Conservation (phyloP, 805 yeast genomes). For the Teunomyces stri region DNA sequence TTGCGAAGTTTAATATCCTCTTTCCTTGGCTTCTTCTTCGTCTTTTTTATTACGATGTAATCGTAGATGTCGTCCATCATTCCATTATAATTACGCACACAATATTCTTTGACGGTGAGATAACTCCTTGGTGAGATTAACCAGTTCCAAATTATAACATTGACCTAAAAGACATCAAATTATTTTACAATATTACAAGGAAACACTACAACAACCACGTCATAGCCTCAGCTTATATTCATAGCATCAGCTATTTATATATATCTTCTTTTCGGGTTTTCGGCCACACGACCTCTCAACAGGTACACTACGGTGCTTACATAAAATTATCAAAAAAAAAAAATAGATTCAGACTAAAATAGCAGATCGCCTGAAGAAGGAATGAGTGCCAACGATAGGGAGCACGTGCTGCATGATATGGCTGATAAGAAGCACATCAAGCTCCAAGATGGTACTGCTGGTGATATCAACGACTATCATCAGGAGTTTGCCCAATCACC, state of each 20-base stretch:
- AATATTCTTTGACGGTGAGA: too few relatives aligned
- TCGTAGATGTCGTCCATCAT: conserved; percentile 14
- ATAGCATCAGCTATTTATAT: too few relatives aligned
- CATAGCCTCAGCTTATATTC: too few relatives aligned
- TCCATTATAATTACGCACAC: too few relatives aligned
- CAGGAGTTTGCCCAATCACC: conserved; percentile 8
- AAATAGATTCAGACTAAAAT: background rate
- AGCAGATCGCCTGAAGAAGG: background rate
- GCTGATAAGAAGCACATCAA: background rate
- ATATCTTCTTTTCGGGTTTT: conserved; percentile 6
- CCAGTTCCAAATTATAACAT: too few relatives aligned
- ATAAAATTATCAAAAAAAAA: background rate
- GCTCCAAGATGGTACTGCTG: conserved; percentile 5
- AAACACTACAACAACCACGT: too few relatives aligned
- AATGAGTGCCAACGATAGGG: conserved; percentile 1
- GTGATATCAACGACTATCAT: conserved; percentile 6
- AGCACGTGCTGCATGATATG: background rate
- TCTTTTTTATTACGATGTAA: conserved; percentile 8
- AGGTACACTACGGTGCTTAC: background rate
- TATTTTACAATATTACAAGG: too few relatives aligned
- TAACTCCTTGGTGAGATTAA: too few relatives aligned
- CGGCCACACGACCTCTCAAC: background rate
- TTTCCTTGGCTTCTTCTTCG: background rate
- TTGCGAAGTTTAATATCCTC: too few relatives aligned
- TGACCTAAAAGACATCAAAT: too few relatives aligned